A percentile compares a stretch with the other conserved stretches of the same genome.
Conservation (phyloP, 352 stramenopile species). For the Globisporangium spinosum region DNA sequence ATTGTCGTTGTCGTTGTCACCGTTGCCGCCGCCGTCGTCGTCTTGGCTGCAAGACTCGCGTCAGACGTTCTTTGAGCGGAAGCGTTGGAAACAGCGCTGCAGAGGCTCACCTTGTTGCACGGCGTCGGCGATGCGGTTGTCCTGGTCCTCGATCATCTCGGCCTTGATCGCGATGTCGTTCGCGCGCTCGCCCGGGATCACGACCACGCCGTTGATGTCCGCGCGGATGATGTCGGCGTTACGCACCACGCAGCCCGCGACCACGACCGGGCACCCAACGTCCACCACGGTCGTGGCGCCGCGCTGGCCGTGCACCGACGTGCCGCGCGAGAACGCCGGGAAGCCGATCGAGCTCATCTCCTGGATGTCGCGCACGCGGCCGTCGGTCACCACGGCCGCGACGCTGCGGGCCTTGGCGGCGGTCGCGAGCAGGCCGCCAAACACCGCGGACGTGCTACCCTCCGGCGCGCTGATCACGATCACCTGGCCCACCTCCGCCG, state of each 20-base stretch:
- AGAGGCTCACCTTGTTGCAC: constrained; percentile 77
- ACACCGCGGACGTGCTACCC: constrained; percentile 52
- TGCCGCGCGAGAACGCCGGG: constrained; percentile 62
- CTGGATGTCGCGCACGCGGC: constrained; percentile 70
- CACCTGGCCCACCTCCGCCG: constrained; percentile 65
- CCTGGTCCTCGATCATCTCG: constrained; percentile 77
- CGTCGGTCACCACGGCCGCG: constrained; percentile 67
- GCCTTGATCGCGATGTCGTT: constrained; percentile 66
- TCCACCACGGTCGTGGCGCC: constrained; percentile 61
- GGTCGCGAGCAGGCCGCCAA: constrained; percentile 67
- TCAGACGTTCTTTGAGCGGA: constrained; percentile 72
- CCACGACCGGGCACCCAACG: constrained; percentile 61
- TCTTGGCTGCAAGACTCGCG: constrained; percentile 12
- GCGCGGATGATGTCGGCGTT: constrained; percentile 77
- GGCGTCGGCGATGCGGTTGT: constrained; percentile 72
- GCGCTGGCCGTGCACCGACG: constrained; percentile 66
- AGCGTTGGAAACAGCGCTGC: constrained; percentile 73
- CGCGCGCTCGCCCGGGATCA: constrained; percentile 68
- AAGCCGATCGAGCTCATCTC: constrained; percentile 68
- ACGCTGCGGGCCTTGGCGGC: constrained; percentile 65
- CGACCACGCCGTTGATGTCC: constrained; percentile 79
- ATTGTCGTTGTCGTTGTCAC: too few relatives aligned
- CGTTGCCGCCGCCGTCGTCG: neutral
- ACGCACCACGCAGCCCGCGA: constrained; percentile 74
- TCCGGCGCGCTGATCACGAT: constrained; percentile 72